These are phyloP conservation scores for Botrytis elliptica DNA, from an alignment of 2,329 filamentous ascomycete genomes.

Conservation along the genomic window DNA sequence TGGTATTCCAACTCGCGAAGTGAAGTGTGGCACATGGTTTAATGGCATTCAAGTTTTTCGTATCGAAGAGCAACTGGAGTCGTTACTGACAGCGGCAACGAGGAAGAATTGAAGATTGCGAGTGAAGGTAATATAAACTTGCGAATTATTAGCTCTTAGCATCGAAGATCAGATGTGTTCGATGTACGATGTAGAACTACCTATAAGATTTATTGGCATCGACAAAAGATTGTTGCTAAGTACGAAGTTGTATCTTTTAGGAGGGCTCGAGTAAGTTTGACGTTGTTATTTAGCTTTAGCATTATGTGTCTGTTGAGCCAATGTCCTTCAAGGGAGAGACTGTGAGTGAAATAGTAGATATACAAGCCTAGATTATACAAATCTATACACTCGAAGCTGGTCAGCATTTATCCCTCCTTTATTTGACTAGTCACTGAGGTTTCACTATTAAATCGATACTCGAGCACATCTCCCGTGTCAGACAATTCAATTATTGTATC, in stretches of 20 bases:
- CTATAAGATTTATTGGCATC: no score
- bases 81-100: neutral
- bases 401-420: neutral
- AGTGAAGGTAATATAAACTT: neutral
- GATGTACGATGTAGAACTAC: neutral
- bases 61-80: neutral
- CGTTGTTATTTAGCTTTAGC: neutral
- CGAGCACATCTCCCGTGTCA: no score
- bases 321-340: neutral
- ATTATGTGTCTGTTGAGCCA: neutral
- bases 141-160: neutral
- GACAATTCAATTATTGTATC: fast-evolving
- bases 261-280: neutral
- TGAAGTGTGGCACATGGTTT: fast-evolving
- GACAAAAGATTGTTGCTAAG: no score
- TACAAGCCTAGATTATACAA: neutral
- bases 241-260: neutral
- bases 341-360: neutral
- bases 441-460: neutral
- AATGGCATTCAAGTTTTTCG: neutral
- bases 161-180: neutral
- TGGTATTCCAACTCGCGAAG: neutral
- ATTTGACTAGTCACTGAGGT: neutral
- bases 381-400: neutral
- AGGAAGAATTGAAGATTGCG: neutral